phyloP scores from a whole-genome alignment of 2,329 filamentous ascomycete species.

The Davidsoniella eucalypti region DNA sequence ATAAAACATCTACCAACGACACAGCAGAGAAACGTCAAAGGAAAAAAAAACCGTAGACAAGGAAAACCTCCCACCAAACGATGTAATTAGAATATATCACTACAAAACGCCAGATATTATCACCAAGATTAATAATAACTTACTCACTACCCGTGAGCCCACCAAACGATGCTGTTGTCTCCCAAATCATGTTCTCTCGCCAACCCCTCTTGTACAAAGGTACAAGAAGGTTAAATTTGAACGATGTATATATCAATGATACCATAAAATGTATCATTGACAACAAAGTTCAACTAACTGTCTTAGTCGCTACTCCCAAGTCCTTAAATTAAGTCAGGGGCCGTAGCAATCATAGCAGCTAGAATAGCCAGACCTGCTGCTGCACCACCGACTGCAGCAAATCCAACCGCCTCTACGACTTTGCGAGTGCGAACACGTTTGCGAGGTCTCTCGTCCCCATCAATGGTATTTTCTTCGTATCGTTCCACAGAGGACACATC shows the following conservation, averaged over 20 bases:
- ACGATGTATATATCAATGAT: neutral
- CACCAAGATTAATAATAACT: no score
- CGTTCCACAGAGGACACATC: neutral
- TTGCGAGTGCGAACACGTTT: constrained; percentile 17
- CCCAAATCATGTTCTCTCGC: neutral
- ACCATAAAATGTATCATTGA: neutral
- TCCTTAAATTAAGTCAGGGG: constrained; percentile 19
- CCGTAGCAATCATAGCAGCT: constrained; percentile 24
- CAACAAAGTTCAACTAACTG: neutral
- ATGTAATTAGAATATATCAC: no score
- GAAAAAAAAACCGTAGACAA: no score
- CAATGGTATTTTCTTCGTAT: neutral
- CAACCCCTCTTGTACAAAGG: no score
- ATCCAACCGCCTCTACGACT: constrained; percentile 20
- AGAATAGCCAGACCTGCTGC: constrained; percentile 22
- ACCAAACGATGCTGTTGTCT: neutral
- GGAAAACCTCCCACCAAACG: no score
- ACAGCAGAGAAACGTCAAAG: no score
- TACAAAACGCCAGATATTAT: no score
- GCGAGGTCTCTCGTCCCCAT: constrained; percentile 10
- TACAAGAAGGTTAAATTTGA: neutral
- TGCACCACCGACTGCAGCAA: constrained; percentile 23
- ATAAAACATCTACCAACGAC: no score
- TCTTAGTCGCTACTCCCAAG: neutral
- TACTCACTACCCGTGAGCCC: no score